phyloP scores from a whole-genome alignment of 1,284 basidiomycete species.

The Neolentinus lepideus region DNA sequence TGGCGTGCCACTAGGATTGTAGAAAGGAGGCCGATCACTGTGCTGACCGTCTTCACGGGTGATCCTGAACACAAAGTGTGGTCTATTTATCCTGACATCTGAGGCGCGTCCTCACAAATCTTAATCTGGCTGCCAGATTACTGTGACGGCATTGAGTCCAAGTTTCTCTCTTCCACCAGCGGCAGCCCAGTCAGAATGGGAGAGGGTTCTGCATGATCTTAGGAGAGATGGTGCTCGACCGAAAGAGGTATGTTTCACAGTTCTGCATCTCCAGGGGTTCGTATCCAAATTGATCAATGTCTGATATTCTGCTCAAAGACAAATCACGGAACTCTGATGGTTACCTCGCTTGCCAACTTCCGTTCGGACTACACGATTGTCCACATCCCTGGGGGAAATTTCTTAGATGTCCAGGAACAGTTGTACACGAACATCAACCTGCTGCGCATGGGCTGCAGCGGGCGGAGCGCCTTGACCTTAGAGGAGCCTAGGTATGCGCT shows the following conservation, averaged over 20 bases:
- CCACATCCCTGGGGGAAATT: constrained; percentile 63
- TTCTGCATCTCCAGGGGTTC: constrained; percentile 1
- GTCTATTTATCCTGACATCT: neutral
- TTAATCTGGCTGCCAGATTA: constrained; percentile 34
- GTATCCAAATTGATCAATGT: neutral
- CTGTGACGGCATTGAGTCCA: constrained; percentile 49
- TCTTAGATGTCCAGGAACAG: constrained; percentile 49
- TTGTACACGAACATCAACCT: constrained; percentile 75
- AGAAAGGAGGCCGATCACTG: constrained; percentile 50
- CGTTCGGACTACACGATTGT: constrained; percentile 80
- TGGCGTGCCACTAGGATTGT: constrained; percentile 45
- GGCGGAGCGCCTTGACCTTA: constrained; percentile 66
- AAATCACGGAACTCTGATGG: constrained; percentile 62
- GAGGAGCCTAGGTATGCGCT: constrained; percentile 56
- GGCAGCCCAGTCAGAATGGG: constrained; percentile 51
- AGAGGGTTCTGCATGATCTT: constrained; percentile 49
- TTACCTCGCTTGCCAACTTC: constrained; percentile 78
- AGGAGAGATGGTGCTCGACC: constrained; percentile 62
- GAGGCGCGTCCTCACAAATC: constrained; percentile 1
- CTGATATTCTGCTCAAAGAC: constrained; percentile 31
- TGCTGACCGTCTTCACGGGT: constrained; percentile 69
- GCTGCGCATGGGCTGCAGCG: constrained; percentile 70
- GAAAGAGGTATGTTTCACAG: constrained; percentile 38
- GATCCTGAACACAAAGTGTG: constrained; percentile 55
- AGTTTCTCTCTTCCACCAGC: constrained; percentile 27